Percentiles rank a stretch among this genome's conserved stretches.
Evolutionary conservation across 2,329 filamentous ascomycete genomes (phyloP).

Genomic region (Botrytis tulipae): DNA sequence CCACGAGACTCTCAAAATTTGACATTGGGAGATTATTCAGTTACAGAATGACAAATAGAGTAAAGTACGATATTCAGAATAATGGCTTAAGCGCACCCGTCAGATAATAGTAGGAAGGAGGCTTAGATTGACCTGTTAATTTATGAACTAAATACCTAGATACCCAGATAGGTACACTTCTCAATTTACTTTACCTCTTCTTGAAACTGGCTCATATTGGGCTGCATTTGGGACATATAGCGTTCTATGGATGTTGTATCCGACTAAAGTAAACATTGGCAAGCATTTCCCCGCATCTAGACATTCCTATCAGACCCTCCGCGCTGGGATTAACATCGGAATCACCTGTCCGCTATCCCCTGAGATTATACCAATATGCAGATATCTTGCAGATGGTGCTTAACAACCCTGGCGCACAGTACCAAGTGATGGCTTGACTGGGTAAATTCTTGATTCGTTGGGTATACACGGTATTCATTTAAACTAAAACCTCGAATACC

Average conservation of each 20-base stretch:
- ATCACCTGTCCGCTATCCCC: slow-evolving; percentile 10
- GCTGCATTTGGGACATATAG: neutral
- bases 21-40: neutral
- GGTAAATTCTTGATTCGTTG: slow-evolving; percentile 18
- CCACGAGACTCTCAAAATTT: slow-evolving; percentile 10
- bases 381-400: slow-evolving; percentile 2
- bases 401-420: neutral
- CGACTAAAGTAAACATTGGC: neutral
- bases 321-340: slow-evolving; percentile 6
- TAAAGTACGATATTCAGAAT: neutral
- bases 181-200: neutral
- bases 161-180: too few relatives aligned
- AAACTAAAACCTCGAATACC: slow-evolving; percentile 10
- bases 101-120: neutral
- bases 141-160: neutral
- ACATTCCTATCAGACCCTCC: neutral
- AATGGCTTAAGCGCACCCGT: neutral
- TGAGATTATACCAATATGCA: neutral
- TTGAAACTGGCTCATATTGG: neutral
- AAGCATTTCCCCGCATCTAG: slow-evolving; percentile 19
- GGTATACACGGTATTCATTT: slow-evolving; percentile 19
- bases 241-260: neutral
- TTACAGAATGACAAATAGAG: slow-evolving; percentile 1
- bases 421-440: slow-evolving; percentile 6
- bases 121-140: neutral